Base-by-base conservation (phyloP, 148 eudicot genomes). In the Silene uniflora region DNA sequence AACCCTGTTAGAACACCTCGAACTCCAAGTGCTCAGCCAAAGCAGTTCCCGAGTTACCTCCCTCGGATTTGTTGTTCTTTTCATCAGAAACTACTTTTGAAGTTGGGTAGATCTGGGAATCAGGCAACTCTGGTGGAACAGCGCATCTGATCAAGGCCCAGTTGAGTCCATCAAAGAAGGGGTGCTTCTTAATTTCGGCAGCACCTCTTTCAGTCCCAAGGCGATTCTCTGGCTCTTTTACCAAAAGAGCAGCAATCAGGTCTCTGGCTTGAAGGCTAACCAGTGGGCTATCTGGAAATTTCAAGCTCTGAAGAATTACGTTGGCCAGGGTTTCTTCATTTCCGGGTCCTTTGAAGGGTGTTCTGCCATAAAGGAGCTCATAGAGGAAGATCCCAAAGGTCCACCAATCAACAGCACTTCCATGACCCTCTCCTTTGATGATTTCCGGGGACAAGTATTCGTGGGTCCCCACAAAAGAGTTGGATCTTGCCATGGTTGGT, bases 341-440 rank as follows among this genome's bases (percentile, higher is more conserved):
- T 8, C 88, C 91, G 7, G 88, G 62, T 13, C 97, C 98, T 79
- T 86, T 89, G 54, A 93, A 93, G 21, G 98, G 98, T 63, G 98
- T 93, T 80, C 82, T 84, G 23, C 98, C 98, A 55, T 91, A 93
- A n/a, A 93, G 88, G 76, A 93, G 90, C 83, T 93, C 98, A 47
- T 89, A 93, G 0, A 93, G 86, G 65, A 93, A 91, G 10, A 93
- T 77, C 9, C 98, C 98, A 23, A 88, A 85, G 1, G 97, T 93
- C 98, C 98, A 93, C 98, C 98, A 93, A 82, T 93, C 98, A 13
- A 93, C 98, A 2, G 98, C 94, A 59, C 97, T 91, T 55, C 98
- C 98, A 47, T 93, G 98, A 52, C 97, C 98, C 69, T 93, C 97
- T n/a, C 97, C 96, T 84, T 88, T 89, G 74, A 93, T 91, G 72